Percentiles rank a stretch among this genome's conserved stretches.
Conservation (phyloP, 768 basidiomycete genomes). For the Boletus edulis region DNA sequence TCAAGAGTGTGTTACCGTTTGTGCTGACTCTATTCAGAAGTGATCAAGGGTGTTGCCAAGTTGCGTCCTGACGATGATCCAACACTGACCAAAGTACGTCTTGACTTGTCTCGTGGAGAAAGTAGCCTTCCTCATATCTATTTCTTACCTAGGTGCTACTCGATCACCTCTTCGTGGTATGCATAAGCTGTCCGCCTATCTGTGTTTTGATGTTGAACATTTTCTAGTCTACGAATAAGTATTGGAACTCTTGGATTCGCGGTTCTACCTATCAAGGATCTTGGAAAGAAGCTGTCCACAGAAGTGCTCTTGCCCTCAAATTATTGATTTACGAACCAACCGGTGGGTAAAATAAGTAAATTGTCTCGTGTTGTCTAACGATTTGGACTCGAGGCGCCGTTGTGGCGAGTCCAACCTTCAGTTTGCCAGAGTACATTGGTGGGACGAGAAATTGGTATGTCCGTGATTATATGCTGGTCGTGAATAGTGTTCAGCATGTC, state of each 20-base stretch:
- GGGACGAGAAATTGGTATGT: constrained; percentile 83
- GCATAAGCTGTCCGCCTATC: not conserved
- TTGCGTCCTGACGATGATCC: constrained; percentile 66
- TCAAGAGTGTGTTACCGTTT: not conserved
- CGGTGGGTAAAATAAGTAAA: constrained; percentile 36
- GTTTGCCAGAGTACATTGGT: constrained; percentile 88
- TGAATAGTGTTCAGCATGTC: not conserved
- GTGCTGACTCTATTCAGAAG: constrained; percentile 27
- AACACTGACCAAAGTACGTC: constrained; percentile 55
- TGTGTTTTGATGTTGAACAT: not conserved
- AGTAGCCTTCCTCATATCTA: not conserved
- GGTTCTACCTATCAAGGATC: constrained; percentile 86
- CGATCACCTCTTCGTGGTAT: constrained; percentile 53
- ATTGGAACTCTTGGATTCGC: constrained; percentile 91
- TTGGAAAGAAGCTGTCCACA: constrained; percentile 94
- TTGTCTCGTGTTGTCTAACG: not conserved
- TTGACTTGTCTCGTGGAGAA: not conserved
- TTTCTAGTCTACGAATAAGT: constrained; percentile 63
- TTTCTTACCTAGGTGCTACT: constrained; percentile 48
- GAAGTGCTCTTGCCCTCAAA: constrained; percentile 92
- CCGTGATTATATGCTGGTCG: not conserved
- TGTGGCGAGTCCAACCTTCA: constrained; percentile 94
- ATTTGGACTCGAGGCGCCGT: constrained; percentile 61
- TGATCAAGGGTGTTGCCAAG: constrained; percentile 45
- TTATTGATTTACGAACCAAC: constrained; percentile 92